Base-by-base conservation (phyloP, 176 grass and related monocot species). In the Chrysopogon serrulatus region DNA sequence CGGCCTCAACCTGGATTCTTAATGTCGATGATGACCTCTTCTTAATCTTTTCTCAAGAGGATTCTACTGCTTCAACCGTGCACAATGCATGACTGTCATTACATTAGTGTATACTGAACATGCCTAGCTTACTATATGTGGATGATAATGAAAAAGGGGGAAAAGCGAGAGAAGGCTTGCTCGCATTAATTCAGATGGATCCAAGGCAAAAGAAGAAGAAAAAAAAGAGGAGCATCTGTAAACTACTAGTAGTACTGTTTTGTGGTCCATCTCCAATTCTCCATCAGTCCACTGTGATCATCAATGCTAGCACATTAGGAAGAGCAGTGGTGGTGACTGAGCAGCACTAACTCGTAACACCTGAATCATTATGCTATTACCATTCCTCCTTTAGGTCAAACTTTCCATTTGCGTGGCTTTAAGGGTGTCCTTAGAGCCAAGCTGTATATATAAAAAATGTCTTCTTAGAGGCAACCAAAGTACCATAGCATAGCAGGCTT, bases 341-440 rank as follows among this genome's bases (percentile, higher is more conserved):
- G 33, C 49, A 43, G 77, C 87, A 70, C 83, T 61, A 89, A n/a
- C n/a, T n/a, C n/a, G n/a, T n/a, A n/a, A 81, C 72, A 76, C 83
- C 82, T 85, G 82, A 62, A 72, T 43, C 82, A 90, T 54, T 82
- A 42, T 24, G 53, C 33, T 69, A 43, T 16, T 19, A 30, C 18
- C 48, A 23, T 35, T 14, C 13, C 42, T 71, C 14, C 4, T 82
- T 34, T 78, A 78, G 78, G 83, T 86, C 78, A 82, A 86, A 78
- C 65, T 78, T 49, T 82, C 77, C 79, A 86, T 82, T 72, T 82
- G 35, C 65, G 30, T 82, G 88, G 72, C 65, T 76, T 76, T 86
- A 73, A 48, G 73, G 19, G 32, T 0, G 31, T 86, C 42, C 79
- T 86, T 73, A 73, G 73, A 79, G 79, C 54, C 83, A 86, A 65